phyloP scores from a whole-genome alignment of 1,139 yeast species.

The Ashbya aceris region DNA sequence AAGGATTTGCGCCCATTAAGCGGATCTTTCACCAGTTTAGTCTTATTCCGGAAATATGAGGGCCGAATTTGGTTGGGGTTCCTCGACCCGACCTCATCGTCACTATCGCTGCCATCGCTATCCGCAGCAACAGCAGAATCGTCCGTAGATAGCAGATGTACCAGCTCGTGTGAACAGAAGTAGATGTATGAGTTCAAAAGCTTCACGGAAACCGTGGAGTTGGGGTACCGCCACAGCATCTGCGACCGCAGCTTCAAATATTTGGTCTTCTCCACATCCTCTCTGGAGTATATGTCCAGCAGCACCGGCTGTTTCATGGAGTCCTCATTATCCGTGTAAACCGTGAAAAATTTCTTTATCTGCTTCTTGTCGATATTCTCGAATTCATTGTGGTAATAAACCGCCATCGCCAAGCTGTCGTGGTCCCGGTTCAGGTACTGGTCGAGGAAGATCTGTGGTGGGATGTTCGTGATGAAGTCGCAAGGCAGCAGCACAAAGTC shows the following conservation, averaged over 20 bases:
- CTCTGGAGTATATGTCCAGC: slow-evolving; percentile 60
- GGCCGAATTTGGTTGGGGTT: slow-evolving; percentile 19
- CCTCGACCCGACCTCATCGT: slow-evolving; percentile 13
- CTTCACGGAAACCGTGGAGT: slow-evolving; percentile 63
- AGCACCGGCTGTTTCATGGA: slow-evolving; percentile 41
- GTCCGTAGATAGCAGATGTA: slow-evolving; percentile 31
- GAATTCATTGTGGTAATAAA: slow-evolving; percentile 60
- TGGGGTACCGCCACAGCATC: slow-evolving; percentile 82
- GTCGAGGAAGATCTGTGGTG: slow-evolving; percentile 82
- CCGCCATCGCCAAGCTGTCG: slow-evolving; percentile 59
- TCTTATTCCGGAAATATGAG: slow-evolving; percentile 24
- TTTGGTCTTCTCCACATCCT: slow-evolving; percentile 58
- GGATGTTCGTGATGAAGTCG: slow-evolving; percentile 84
- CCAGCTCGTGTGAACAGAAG: slow-evolving; percentile 55
- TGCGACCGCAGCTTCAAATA: slow-evolving; percentile 72
- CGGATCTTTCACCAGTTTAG: slow-evolving; percentile 28
- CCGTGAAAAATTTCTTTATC: slow-evolving; percentile 47
- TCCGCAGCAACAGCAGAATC: slow-evolving; percentile 12
- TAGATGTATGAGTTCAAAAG: slow-evolving; percentile 72
- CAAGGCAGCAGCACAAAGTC: slow-evolving; percentile 82
- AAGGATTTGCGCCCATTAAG: slow-evolving; percentile 38
- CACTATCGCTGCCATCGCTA: slow-evolving; percentile 24
- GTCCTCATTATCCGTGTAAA: slow-evolving; percentile 41
- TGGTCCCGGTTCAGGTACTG: slow-evolving; percentile 64
- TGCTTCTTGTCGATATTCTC: slow-evolving; percentile 73